Evolutionary conservation across 2,329 filamentous ascomycete genomes (phyloP), one percentile per base, ranked within the genome.

Genomic region (Cytospora schulzeri): DNA sequence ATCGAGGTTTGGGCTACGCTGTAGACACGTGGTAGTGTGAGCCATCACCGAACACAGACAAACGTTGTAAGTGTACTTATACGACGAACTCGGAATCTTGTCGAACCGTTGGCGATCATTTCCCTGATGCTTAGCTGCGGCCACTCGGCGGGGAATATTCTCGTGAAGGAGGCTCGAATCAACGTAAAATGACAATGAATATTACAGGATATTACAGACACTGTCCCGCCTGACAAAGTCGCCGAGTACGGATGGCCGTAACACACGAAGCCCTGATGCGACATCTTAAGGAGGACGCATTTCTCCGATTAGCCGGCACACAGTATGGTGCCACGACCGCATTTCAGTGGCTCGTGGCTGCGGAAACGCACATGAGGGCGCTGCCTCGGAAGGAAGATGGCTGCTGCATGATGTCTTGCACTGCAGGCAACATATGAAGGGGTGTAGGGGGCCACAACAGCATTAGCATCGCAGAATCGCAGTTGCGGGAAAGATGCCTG

Each of bases 401-500:
- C 29, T 38, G 50, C 38, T 66, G 64, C 64, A 66, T 51, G 51
- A 60, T 63, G 51, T 63, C 64, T 63, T 62, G 55, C 59, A 63
- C 55, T 51, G 56, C 60, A 60, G 56, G 57, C n/a, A 52, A 51
- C 41, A 52, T 45, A 35, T n/a, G 53, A 22, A 31, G 24, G 17
- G 35, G 35, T 51, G 38, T 14, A 14, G 11, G 14, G 19, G 22
- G n/a, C n/a, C n/a, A n/a, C n/a, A n/a, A n/a, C n/a, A n/a, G n/a
- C n/a, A 22, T 48, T 48, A 19, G 45, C n/a, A 48, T 24, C 17
- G n/a, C 22, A 22, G n/a, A 22, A 24, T 15, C 45, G 24, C 45
- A 24, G 17, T 17, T 29, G 24, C 17, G n/a, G 22, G 24, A 14
- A 15, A 31, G 33, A 35, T 57, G 0, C 8, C 41, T 48, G 29